Evolutionary conservation across 2,329 filamentous ascomycete species (phyloP).

Genomic region (Parastagonospora nodorum): DNA sequence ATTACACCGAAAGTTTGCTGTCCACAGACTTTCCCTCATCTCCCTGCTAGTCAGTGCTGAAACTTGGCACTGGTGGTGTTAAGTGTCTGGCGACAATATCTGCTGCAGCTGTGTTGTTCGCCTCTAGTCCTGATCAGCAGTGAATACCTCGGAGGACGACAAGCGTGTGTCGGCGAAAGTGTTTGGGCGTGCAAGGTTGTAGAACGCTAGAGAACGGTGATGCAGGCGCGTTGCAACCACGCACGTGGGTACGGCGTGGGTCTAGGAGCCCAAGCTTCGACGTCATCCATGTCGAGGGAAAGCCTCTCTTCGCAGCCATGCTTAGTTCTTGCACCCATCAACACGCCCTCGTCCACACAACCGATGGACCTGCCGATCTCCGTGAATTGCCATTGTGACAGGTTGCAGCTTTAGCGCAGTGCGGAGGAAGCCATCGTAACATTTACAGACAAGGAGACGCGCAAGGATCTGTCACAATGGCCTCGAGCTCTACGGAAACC

Average conservation of each 20-base stretch:
- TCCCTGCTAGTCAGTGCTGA: no score
- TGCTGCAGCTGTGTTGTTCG: no score
- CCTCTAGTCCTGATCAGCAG: no score
- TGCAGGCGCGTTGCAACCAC: neutral
- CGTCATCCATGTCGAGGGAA: neutral
- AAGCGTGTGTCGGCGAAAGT: no score
- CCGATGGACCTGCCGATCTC: neutral
- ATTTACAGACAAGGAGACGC: neutral
- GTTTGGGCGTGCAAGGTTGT: no score
- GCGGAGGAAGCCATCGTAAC: neutral
- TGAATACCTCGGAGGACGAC: no score
- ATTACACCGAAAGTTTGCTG: no score
- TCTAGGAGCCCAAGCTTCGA: neutral
- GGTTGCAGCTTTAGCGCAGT: slow-evolving; percentile 2
- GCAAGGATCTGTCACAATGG: slow-evolving; percentile 28
- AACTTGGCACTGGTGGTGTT: no score
- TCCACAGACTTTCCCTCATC: no score
- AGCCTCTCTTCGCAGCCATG: neutral
- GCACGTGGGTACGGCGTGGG: neutral
- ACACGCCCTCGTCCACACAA: neutral
- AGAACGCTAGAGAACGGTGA: neutral
- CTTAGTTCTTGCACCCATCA: neutral
- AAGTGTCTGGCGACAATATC: no score
- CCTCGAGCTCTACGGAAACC: slow-evolving; percentile 43
- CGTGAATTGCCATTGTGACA: slow-evolving; percentile 1